phyloP scores from a whole-genome alignment of 2,329 filamentous ascomycete genomes.

The Cladosporium sp. region DNA sequence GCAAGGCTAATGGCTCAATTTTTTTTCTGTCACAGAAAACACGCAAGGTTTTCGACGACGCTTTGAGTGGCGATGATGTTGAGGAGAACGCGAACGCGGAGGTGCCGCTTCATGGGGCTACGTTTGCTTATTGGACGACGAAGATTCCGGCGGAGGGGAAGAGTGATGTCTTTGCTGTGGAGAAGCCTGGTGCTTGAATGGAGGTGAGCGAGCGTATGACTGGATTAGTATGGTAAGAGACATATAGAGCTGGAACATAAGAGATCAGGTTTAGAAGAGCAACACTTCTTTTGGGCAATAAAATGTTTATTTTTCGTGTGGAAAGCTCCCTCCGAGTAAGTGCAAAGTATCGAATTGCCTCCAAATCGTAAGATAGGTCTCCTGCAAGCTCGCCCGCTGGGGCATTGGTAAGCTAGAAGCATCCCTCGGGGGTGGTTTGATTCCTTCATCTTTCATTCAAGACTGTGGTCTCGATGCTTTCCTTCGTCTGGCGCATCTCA shows the following conservation, averaged over 20 bases:
- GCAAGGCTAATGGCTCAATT: neutral
- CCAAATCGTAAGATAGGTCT: too few relatives aligned
- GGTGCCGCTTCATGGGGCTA: conserved; percentile 60
- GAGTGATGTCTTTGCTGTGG: conserved; percentile 20
- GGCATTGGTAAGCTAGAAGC: too few relatives aligned
- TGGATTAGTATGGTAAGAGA: too few relatives aligned
- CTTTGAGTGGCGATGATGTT: conserved; percentile 49
- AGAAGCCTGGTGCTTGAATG: conserved; percentile 15
- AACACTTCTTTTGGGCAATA: neutral
- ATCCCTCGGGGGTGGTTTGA: too few relatives aligned
- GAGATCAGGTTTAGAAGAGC: neutral
- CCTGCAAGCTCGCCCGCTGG: too few relatives aligned
- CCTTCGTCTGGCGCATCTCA: too few relatives aligned
- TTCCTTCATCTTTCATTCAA: too few relatives aligned
- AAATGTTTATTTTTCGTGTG: neutral
- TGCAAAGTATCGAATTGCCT: too few relatives aligned
- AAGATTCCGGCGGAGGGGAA: conserved; percentile 35
- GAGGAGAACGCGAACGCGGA: conserved; percentile 58
- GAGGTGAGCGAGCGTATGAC: too few relatives aligned
- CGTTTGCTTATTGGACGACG: conserved; percentile 59
- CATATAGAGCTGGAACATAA: too few relatives aligned
- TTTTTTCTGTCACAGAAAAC: conserved; percentile 47
- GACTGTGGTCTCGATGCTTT: too few relatives aligned
- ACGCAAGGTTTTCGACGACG: conserved; percentile 50
- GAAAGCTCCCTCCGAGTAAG: too few relatives aligned